Base-by-base conservation (phyloP, 164 flowering plant species). In the Magnolia officinalis region DNA sequence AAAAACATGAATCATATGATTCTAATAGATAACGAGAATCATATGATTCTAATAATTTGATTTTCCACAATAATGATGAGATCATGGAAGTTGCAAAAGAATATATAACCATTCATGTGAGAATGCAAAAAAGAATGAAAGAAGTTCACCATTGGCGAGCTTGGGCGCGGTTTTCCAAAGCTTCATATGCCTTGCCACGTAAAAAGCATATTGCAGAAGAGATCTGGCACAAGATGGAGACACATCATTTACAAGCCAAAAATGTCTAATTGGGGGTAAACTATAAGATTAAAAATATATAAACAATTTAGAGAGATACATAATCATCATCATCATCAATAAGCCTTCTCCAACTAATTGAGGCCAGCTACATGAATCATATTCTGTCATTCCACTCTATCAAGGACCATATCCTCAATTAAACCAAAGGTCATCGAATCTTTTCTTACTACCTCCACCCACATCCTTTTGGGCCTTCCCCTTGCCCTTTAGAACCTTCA, bases 171-270 rank as follows among this genome's bases (percentile, higher is more conserved):
- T 96, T 96, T 85, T 96, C 98, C 83, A 91, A n/a, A 77, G 98
- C 99, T 85, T 90, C 96, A 83, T 85, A 92, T 72, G 98, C 97
- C 85, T 89, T 92, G 71, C 98, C 98, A 83, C 98, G 85, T 71
- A 96, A 79, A 84, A 96, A 94, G 84, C 90, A 94, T 84, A 91
- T 89, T 63, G 99, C 99, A 19, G 99, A 90, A 77, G 90, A 85
- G 11, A 96, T 96, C 99, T 96, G 89, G 52, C 26, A 78, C 19
- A 78, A 64, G 71, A 78, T 8, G 67, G 3, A 73, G 69, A 64
- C n/a, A 5, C 45, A 37, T 31, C 50, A 65, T 11, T 72, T 45
- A n/a, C 18, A 72, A 68, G 14, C 0, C 49, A 2, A 55, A 77
- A 61, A 66, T 16, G 49, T 58, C 31, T 14, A 65, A 66, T 8